Evolutionary conservation across 2,329 filamentous ascomycete species (phyloP).

Genomic region (Exophiala phaeomuriformis): DNA sequence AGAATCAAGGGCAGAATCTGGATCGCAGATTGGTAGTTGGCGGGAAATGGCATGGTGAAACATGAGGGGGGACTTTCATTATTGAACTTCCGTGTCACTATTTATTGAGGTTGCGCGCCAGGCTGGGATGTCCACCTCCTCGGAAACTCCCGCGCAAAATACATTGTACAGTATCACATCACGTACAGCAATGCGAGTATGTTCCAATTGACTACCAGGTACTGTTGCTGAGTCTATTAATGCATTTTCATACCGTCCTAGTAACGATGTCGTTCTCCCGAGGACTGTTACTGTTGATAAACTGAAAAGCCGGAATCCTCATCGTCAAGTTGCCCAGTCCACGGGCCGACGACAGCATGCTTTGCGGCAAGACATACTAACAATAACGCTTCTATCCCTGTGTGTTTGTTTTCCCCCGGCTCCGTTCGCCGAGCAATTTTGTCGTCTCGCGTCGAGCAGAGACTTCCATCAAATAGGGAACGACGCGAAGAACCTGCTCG

Average conservation of each 20-base stretch:
- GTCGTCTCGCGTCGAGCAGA: not conserved
- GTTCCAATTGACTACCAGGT: too few relatives aligned
- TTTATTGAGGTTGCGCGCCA: not conserved
- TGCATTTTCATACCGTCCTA: too few relatives aligned
- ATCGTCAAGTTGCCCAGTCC: not conserved
- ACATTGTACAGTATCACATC: too few relatives aligned
- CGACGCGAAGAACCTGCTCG: slow-evolving; percentile 11
- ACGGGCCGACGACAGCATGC: not conserved
- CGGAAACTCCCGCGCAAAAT: too few relatives aligned
- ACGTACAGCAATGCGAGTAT: too few relatives aligned
- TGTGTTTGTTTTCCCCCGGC: not conserved
- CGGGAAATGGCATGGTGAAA: slow-evolving; percentile 1
- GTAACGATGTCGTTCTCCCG: too few relatives aligned
- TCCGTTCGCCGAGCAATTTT: not conserved
- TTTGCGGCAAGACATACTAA: not conserved
- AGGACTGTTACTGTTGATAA: not conserved
- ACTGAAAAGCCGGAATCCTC: not conserved
- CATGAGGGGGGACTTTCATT: not conserved
- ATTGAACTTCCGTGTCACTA: not conserved
- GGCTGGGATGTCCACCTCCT: too few relatives aligned
- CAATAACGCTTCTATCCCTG: not conserved
- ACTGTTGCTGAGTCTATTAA: too few relatives aligned
- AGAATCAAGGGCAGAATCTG: not conserved
- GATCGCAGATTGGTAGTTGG: not conserved
- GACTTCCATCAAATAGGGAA: slow-evolving; percentile 13